Base-by-base conservation (phyloP, 2,329 filamentous ascomycete genomes). In the Lasiodiplodia theobromae region DNA sequence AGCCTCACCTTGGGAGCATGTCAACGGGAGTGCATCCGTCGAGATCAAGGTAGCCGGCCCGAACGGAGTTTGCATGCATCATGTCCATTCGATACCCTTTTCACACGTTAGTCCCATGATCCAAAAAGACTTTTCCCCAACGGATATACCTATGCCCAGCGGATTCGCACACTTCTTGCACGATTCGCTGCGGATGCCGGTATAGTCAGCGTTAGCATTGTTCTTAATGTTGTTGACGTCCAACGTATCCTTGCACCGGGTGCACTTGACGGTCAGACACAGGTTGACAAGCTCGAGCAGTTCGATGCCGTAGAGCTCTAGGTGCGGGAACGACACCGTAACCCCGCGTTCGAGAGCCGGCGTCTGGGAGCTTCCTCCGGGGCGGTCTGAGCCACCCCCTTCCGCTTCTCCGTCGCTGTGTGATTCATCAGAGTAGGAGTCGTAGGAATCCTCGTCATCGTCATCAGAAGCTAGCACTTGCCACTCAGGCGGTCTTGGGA, bases 401-500 rank as follows among this genome's bases (percentile, higher is more conserved):
- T 77, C 79, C n/a, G 81, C 80, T 11, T 82, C 81, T 10, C 81
- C 79, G 28, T 82, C 84, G 16, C 85, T 83, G 4, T 83, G 83
- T 1, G 83, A 82, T 58, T 84, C 82, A n/a, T 82, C 65, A 34
- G 63, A 7, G 31, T 38, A 82, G 1, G 82, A 78, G 21, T 81
- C 81, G 4, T 79, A 81, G 18, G 60, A 71, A 10, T 82, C 81
- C 47, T 74, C 78, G 10, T 47, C 75, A 2, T 76, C 73, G 12
- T 75, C 75, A 23, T 77, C 75, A 21, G 74, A 73, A 23, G 72
- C 72, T 18, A 23, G 23, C 8, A 21, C 25, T 10, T 37, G 79
- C 93, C 93, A 96, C 78, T 96, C 93, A 0, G 91, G 91, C 11
- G 93, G 93, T 8, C 92, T 85, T 12, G 91, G 87, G 66, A 96